Conservation (phyloP, 2,329 filamentous ascomycete genomes). For the Plectosphaerella cucumerina region DNA sequence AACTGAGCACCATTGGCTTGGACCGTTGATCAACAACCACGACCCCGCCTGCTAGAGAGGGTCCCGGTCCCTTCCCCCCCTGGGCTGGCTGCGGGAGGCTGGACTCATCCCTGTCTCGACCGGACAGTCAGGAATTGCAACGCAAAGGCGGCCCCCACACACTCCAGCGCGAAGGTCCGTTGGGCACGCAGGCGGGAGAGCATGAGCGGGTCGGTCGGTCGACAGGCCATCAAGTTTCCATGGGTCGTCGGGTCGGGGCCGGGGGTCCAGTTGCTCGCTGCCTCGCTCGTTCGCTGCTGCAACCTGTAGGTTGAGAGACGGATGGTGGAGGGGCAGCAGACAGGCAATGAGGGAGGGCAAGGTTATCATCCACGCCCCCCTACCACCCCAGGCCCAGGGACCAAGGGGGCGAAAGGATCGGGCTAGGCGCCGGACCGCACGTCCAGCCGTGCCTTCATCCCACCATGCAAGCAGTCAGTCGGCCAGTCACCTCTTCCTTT, state of each 20-base stretch:
- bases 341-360: neutral
- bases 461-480: too few species aligned
- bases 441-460: neutral
- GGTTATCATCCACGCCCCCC: neutral
- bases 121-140: neutral
- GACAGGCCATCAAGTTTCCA: neutral
- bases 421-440: neutral
- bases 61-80: neutral
- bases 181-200: too few species aligned
- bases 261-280: too few species aligned
- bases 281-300: neutral
- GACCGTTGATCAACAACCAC: neutral
- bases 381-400: neutral
- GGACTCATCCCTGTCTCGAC: neutral
- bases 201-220: neutral
- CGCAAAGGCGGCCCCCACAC: neutral
- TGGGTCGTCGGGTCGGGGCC: neutral
- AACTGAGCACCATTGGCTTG: neutral
- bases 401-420: neutral
- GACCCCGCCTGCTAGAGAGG: neutral
- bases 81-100: neutral
- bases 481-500: neutral
- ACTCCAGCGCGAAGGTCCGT: neutral
- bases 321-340: neutral
- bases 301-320: neutral